Percentiles rank a stretch among this genome's conserved stretches.
Evolutionary conservation across 805 yeast genomes (phyloP).

Genomic region (Blastobotrys robertii): DNA sequence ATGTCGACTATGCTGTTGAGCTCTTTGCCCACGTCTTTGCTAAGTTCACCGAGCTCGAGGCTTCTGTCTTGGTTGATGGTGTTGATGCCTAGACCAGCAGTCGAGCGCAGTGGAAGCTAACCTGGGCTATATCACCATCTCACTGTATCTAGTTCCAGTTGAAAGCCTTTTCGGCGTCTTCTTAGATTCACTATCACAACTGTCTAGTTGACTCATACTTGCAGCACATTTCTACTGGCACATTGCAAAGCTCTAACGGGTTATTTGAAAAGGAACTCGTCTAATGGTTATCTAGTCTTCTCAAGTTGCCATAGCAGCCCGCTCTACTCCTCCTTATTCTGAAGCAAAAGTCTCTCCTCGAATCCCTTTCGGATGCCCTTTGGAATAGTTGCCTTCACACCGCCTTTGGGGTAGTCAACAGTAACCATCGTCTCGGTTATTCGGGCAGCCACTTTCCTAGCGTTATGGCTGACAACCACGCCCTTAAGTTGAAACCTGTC

Average conservation of each 20-base stretch:
- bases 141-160: too few species aligned
- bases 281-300: too few species aligned
- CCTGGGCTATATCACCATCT: too few species aligned
- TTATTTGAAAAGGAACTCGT: too few species aligned
- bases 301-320: too few species aligned
- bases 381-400: conserved; percentile 24
- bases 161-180: too few species aligned
- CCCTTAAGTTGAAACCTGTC: conserved; percentile 24
- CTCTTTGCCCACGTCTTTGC: conserved; percentile 58
- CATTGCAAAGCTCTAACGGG: too few species aligned
- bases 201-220: too few species aligned
- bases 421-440: conserved; percentile 25
- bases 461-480: conserved; percentile 23
- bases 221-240: too few species aligned
- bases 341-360: conserved; percentile 7
- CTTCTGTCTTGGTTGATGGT: conserved; percentile 13
- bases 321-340: background rate
- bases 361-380: conserved; percentile 13
- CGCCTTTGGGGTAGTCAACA: conserved; percentile 22
- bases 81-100: background rate
- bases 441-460: conserved; percentile 25
- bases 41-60: conserved; percentile 14
- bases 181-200: too few species aligned
- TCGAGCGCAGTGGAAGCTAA: too few species aligned
- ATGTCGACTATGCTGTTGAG: conserved; percentile 50